These are phyloP conservation scores for Ceratobasidium sp. DNA, from an alignment of 1,284 basidiomycete species.

Conservation along the genomic window DNA sequence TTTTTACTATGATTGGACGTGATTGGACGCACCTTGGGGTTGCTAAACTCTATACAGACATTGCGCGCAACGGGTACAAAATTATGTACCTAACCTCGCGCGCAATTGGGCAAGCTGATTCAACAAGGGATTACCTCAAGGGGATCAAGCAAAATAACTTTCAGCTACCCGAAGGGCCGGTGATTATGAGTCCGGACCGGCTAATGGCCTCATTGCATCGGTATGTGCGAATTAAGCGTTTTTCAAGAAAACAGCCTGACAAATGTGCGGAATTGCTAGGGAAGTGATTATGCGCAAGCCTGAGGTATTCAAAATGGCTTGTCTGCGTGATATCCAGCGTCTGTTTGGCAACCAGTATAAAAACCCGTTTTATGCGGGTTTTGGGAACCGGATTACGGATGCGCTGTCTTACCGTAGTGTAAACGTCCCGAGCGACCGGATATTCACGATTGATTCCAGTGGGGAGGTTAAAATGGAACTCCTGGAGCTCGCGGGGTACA, in stretches of 20 bases:
- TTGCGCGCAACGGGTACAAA: conserved; percentile 95
- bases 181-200: conserved; percentile 98
- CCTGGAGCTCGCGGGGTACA: conserved; percentile 94
- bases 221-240: conserved; percentile 58
- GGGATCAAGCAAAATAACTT: conserved; percentile 97
- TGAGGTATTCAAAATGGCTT: conserved; percentile 99
- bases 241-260: not conserved
- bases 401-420: conserved; percentile 96
- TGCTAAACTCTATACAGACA: conserved; percentile 98
- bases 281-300: conserved; percentile 99
- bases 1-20: conserved; percentile 98
- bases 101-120: conserved; percentile 98
- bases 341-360: conserved; percentile 80
- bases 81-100: conserved; percentile 98
- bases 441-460: conserved; percentile 96
- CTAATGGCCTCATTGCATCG: conserved; percentile 95
- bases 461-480: conserved; percentile 99
- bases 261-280: conserved; percentile 56
- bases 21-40: conserved; percentile 99
- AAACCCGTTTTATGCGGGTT: conserved; percentile 95
- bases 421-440: conserved; percentile 91
- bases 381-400: conserved; percentile 98
- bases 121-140: conserved; percentile 94
- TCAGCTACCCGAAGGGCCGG: conserved; percentile 95
- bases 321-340: conserved; percentile 93